Conservation (phyloP, 2,329 filamentous ascomycete genomes). For the Ilyonectria robusta region DNA sequence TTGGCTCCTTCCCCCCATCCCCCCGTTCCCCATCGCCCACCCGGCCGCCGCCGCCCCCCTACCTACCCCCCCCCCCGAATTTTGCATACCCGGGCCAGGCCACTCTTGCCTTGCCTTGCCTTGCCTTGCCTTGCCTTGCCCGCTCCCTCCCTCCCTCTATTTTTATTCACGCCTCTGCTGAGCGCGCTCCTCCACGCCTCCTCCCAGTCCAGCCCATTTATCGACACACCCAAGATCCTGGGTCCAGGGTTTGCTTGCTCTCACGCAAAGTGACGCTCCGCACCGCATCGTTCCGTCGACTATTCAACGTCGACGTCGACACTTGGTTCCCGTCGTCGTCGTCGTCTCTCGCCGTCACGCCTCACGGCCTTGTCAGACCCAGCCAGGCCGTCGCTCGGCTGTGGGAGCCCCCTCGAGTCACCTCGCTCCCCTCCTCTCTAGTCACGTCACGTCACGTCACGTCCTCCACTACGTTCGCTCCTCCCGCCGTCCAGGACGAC, state of each 20-base stretch:
- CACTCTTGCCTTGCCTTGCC: not conserved
- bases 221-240: slow-evolving; percentile 57
- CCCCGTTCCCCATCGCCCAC: slow-evolving; percentile 17
- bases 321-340: slow-evolving; percentile 14
- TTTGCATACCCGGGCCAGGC: slow-evolving; percentile 28
- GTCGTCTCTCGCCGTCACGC: slow-evolving; percentile 33
- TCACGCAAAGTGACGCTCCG: slow-evolving; percentile 44
- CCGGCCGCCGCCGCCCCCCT: slow-evolving; percentile 42
- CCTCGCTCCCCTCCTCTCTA: slow-evolving; percentile 35
- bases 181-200: slow-evolving; percentile 56
- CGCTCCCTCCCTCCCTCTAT: slow-evolving; percentile 43
- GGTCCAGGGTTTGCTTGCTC: slow-evolving; percentile 48
- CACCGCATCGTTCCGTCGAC: slow-evolving; percentile 36
- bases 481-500: slow-evolving; percentile 31
- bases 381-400: slow-evolving; percentile 26
- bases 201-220: slow-evolving; percentile 54
- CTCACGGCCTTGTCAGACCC: slow-evolving; percentile 31
- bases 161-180: slow-evolving; percentile 54
- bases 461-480: slow-evolving; percentile 29
- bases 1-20: slow-evolving; percentile 31
- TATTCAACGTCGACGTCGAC: slow-evolving; percentile 39
- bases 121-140: slow-evolving; percentile 21
- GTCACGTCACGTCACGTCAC: slow-evolving; percentile 43
- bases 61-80: slow-evolving; percentile 41
- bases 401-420: slow-evolving; percentile 26